Evolutionary conservation across 1,139 yeast species (phyloP).

Genomic region (Scheffersomyces lignicola): DNA sequence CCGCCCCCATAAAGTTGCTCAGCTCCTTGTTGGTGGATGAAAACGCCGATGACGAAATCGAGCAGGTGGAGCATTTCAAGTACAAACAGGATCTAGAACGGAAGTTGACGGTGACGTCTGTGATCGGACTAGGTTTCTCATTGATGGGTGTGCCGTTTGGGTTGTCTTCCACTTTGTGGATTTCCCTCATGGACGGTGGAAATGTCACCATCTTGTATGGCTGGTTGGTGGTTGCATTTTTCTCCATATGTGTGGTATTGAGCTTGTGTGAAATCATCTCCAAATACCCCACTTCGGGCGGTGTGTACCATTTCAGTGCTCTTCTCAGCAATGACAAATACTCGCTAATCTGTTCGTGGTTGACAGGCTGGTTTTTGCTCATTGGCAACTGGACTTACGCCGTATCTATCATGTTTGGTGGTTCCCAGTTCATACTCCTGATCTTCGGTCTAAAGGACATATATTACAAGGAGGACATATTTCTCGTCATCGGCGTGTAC

Average conservation of each 20-base stretch:
- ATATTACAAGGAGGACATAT: slow-evolving; percentile 56
- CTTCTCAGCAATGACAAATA: slow-evolving; percentile 59
- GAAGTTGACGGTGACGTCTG: slow-evolving; percentile 63
- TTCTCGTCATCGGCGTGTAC: slow-evolving; percentile 57
- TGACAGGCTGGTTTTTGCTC: slow-evolving; percentile 72
- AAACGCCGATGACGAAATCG: slow-evolving; percentile 47
- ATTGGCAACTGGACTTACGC: slow-evolving; percentile 80
- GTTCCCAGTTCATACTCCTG: slow-evolving; percentile 68
- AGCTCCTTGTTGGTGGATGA: slow-evolving; percentile 22
- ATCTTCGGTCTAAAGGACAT: slow-evolving; percentile 61
- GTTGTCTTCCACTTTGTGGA: slow-evolving; percentile 67
- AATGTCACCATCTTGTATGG: slow-evolving; percentile 72
- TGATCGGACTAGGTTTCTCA: slow-evolving; percentile 73
- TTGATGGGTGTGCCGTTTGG: slow-evolving; percentile 81
- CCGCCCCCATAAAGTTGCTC: slow-evolving; percentile 23
- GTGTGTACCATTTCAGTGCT: slow-evolving; percentile 75
- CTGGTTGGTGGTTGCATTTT: slow-evolving; percentile 62
- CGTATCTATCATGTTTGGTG: slow-evolving; percentile 70
- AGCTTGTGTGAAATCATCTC: slow-evolving; percentile 72
- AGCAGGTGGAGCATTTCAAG: slow-evolving; percentile 65
- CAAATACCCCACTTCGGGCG: slow-evolving; percentile 74
- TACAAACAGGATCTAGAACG: slow-evolving; percentile 70
- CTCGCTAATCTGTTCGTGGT: slow-evolving; percentile 63
- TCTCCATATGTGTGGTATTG: slow-evolving; percentile 61
- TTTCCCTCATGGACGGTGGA: slow-evolving; percentile 70